Evolutionary conservation across 2,329 filamentous ascomycete species (phyloP).

Genomic region (Aureobasidium lini): DNA sequence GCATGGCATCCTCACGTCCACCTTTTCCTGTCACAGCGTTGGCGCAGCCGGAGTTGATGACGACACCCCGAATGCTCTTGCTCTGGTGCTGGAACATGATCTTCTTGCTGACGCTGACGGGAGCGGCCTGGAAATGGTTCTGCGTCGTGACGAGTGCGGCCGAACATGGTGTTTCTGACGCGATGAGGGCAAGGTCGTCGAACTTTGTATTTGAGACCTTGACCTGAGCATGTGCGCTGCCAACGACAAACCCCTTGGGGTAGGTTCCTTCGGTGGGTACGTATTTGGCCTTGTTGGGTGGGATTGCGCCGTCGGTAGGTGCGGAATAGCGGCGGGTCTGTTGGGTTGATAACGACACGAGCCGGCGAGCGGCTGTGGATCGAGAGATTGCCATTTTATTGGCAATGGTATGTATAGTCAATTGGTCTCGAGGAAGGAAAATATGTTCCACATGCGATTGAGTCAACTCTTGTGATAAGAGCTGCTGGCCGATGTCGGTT

Average conservation of each 20-base stretch:
- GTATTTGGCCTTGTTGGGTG: slow-evolving; percentile 80
- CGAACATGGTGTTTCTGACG: slow-evolving; percentile 79
- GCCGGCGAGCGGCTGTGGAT: slow-evolving; percentile 17
- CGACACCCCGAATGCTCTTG: slow-evolving; percentile 69
- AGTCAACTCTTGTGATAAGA: not conserved
- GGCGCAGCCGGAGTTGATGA: slow-evolving; percentile 93
- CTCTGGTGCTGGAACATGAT: slow-evolving; percentile 53
- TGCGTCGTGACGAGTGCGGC: slow-evolving; percentile 86
- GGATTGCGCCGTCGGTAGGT: slow-evolving; percentile 53
- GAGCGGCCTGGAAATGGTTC: slow-evolving; percentile 96
- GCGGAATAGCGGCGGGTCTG: slow-evolving; percentile 52
- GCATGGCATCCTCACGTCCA: slow-evolving; percentile 77
- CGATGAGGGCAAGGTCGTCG: slow-evolving; percentile 82
- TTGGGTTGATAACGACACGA: slow-evolving; percentile 19
- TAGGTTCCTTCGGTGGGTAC: slow-evolving; percentile 79
- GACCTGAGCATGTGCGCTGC: slow-evolving; percentile 84
- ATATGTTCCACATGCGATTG: not conserved
- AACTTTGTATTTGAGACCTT: slow-evolving; percentile 88
- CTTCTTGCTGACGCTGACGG: slow-evolving; percentile 75
- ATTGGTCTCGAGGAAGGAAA: not conserved
- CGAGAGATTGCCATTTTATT: slow-evolving; percentile 7
- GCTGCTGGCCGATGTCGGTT: not conserved
- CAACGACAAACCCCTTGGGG: slow-evolving; percentile 80
- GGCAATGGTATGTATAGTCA: not conserved
- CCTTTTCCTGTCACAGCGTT: slow-evolving; percentile 93